Base-by-base conservation (phyloP, 1,284 basidiomycete species). In the Trametes polyzona region DNA sequence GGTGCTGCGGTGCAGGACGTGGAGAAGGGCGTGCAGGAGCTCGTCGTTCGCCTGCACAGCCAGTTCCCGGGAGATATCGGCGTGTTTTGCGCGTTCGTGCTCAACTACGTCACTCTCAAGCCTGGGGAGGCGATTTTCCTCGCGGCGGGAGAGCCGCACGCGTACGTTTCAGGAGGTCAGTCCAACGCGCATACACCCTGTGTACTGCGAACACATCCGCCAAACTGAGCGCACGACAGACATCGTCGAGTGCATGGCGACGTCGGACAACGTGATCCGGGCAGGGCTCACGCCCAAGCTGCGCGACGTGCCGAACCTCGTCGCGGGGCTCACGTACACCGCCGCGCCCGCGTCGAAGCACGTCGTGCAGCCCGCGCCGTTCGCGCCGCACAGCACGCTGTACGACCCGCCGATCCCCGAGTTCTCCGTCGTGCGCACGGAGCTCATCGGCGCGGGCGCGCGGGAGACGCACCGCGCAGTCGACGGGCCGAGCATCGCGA, bases 181-280 rank as follows among this genome's bases (percentile, higher is more conserved):
- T 65, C 26, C 32, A 32, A 14, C 43, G 29, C 29, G 11, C 7
- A 12, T 4, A n/a, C n/a, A n/a, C n/a, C n/a, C 43, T 11, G 17
- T 21, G 6, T 30, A 7, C 26, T 26, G 60, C 30, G 39, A 47
- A 52, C 30, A 37, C 24, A 5, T n/a, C n/a, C 11, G 10, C 39
- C 11, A 3, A 0, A 19, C 9, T 10, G 10, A 5, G 14, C 16
- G 33, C 21, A 3, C 26, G 5, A 17, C 46, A 96, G 95, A 98
- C 71, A 95, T 96, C 72, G 92, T 97, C 71, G 95, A 98, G 71
- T 96, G 94, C 77, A 98, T 97, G 95, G 95, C 95, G 24, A 96
- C 95, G 53, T 96, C 94, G 1, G 96, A 99, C 78, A 99, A 99
- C 73, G 97, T 99, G 71, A 97, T 99, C 56, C 92, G 97, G 44